A percentile compares a stretch with the other conserved stretches of the same genome.
phyloP scores from a whole-genome alignment of 345 rosid genomes.

The Salix dunnii region DNA sequence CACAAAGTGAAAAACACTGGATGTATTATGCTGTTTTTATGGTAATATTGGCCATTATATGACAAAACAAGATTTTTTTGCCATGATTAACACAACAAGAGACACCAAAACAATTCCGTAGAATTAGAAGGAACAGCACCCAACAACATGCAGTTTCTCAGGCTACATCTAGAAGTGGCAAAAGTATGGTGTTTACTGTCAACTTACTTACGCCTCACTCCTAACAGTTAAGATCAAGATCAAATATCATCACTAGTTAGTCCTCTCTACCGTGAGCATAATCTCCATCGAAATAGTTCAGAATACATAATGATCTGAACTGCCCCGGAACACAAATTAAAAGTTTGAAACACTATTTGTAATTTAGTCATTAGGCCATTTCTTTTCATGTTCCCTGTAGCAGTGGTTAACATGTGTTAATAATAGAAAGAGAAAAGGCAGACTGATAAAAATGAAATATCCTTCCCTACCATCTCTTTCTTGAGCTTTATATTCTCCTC shows the following conservation, averaged over 20 bases:
- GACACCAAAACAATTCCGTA: background rate
- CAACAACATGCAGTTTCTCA: background rate
- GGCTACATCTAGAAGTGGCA: background rate
- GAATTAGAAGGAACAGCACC: background rate
- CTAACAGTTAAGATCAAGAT: background rate
- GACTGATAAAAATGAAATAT: background rate
- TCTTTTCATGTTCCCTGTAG: background rate
- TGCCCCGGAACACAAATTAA: background rate
- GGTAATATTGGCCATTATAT: background rate
- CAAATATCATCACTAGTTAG: background rate
- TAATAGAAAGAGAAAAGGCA: background rate
- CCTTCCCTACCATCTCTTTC: slow-evolving; percentile 51
- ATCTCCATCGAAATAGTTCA: background rate
- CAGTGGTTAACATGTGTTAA: background rate
- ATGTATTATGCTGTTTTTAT: background rate
- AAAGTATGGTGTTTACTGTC: background rate
- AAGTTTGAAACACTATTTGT: background rate
- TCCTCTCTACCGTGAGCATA: background rate
- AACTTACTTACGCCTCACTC: background rate
- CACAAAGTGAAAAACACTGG: background rate
- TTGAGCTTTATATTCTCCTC: slow-evolving; percentile 48
- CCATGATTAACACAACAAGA: background rate
- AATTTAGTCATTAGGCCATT: background rate
- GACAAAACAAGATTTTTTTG: background rate
- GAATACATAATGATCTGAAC: background rate